Evolutionary conservation across 306 rosid genomes (phyloP), one percentile per base, ranked within the genome.

Genomic region (Sechiopsis laciniata): DNA sequence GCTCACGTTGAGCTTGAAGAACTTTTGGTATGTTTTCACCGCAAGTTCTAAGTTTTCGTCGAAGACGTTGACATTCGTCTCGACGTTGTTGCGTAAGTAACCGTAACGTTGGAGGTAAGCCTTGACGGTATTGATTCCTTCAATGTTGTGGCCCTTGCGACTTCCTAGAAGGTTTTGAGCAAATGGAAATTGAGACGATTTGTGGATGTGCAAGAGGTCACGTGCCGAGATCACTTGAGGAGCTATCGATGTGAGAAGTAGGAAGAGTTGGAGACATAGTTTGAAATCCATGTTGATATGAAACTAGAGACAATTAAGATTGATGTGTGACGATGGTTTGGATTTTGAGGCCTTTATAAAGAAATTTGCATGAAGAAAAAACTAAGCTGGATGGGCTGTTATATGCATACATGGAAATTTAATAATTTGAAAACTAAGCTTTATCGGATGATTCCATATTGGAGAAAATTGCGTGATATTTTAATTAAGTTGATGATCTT

Each of bases 1-100:
- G 0, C 79, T 79, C 63, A 50, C 40, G 9, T 24, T 55, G 19
- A 86, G 57, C 16, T 78, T 59, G 75, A 65, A 72, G 29, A 72
- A 76, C 32, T 11, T 8, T 52, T 86, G 89, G 77, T 83, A 86
- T 0, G 73, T 46, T 80, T 81, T 83, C 11, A 86, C 4, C 14
- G 90, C 90, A 0, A 42, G 11, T 55, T 81, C 87, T 32, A 82
- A 15, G 46, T 60, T 48, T 7, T 84, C 77, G 10, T 81, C 85
- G 0, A 81, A 84, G 13, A 32, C 56, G 8, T 80, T 81, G 5
- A 5, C n/a, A 0, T 62, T 29, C 2, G 68, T 14, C 32, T 37
- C 17, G 16, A 11, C 16, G 0, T 62, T 51, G 26, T 10, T 19
- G 29, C 20, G 73, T 6, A 86, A 76, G 79, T 81, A 86, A 54